Base-by-base conservation (phyloP, 2,329 filamentous ascomycete species). In the Colletotrichum neosansevieriae region DNA sequence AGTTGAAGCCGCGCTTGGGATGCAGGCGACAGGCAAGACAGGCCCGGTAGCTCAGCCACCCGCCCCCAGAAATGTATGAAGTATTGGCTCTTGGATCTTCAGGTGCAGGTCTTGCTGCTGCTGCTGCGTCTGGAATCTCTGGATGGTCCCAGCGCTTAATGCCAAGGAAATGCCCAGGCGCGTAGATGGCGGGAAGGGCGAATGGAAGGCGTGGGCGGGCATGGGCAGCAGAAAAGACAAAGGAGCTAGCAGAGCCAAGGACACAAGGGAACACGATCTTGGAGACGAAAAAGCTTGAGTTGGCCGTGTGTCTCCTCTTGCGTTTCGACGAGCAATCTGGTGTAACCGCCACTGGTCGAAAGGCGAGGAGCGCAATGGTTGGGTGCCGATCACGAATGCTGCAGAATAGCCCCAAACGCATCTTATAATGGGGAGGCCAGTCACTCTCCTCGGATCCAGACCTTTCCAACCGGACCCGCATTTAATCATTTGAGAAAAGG, bases 121-220 rank as follows among this genome's bases (percentile, higher is more conserved):
- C 29, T 7, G 6, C 29, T 9, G 29, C 29, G 29, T 38, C 36
- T 38, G n/a, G n/a, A n/a, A n/a, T n/a, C n/a, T n/a, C n/a, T n/a
- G 36, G 40, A 66, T 49, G 40, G 49, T 7, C 58, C 58, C 49
- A 38, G 63, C 58, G 49, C 4, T n/a, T 58, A 34, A 38, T 54
- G 65, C 65, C 65, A 68, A 68, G 61, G 61, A 49, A 65, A 59
- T 56, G 65, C 65, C 65, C 65, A 65, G 65, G 61, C 65, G 65
- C 65, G 58, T 63, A 58, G 58, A 67, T 58, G 44, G 65, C 53
- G 65, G 60, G 45, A 67, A 34, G 58, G 49, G 29, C 21, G 17
- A 47, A 53, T 4, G 58, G 47, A 49, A 24, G 36, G 24, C n/a
- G 38, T 54, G 29, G 56, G 49, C 36, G 36, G 49, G 32, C 59